Evolutionary conservation across 1,284 basidiomycete species (phyloP), one percentile per base, ranked within the genome.

Genomic region (Ganoderma leucocontextum): DNA sequence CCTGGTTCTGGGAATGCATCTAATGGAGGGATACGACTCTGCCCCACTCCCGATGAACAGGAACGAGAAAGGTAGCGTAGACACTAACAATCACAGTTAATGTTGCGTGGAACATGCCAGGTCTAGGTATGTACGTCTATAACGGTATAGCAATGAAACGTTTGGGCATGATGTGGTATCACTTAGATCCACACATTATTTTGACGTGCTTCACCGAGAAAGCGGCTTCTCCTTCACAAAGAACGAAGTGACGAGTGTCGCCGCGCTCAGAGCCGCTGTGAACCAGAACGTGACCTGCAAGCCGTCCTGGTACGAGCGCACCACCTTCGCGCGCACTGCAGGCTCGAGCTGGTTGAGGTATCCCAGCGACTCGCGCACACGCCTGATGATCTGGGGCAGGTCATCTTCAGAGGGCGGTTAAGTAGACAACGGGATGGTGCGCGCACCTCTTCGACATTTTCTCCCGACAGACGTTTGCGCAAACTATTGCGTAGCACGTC

Each of bases 201-300:
- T 33, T 19, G 17, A 1, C 19, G n/a, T 38, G 17, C 10, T 17
- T n/a, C 38, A 60, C 13, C 22, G 58, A n/a, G 58, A 60, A 38
- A 88, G 74, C 9, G 81, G 71, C 71, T 84, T 86, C 73, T 88
- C 87, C 67, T 83, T 85, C 62, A 89, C 85, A 65, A 86, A 89
- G 8, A 84, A 66, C 4, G 86, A 83, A 1, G 82, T 79, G 8
- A 87, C 35, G 6, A 85, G 72, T 0, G 83, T 81, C 42, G 79
- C 78, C 6, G 74, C 77, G 2, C 82, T 81, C 75, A 86, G 76
- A 4, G 68, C 73, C 10, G 83, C 79, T 0, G 82, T 80, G 72
- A 88, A 87, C 74, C 80, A 82, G 72, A 89, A 82, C 4, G 85
- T 80, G 25, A 77, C 80, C 62, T 83, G 82, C n/a, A 88, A 76